phyloP scores from a whole-genome alignment of 2,329 filamentous ascomycete genomes.

The Penicillium sp. region DNA sequence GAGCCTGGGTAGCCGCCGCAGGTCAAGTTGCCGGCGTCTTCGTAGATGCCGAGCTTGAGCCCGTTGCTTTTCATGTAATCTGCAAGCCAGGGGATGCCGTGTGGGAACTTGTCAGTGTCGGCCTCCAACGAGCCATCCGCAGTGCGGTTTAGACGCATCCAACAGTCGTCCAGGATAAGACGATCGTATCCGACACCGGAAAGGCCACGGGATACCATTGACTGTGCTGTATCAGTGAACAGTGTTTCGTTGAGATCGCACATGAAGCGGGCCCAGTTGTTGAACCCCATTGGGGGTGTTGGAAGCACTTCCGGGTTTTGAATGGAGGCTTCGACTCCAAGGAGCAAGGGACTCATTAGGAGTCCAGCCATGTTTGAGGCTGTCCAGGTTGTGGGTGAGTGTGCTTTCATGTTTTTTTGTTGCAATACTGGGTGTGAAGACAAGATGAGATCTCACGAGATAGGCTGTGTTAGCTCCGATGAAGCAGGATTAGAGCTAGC shows the following conservation, averaged over 20 bases:
- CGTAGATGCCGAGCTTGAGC: slow-evolving; percentile 48
- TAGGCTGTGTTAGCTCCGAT: background rate
- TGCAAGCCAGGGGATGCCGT: slow-evolving; percentile 44
- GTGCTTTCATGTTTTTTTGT: slow-evolving; percentile 3
- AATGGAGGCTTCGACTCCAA: slow-evolving; percentile 18
- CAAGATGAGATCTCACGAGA: background rate
- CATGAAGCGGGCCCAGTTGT: slow-evolving; percentile 50
- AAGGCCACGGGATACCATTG: slow-evolving; percentile 45
- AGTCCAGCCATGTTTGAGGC: slow-evolving; percentile 13
- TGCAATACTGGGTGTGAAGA: background rate
- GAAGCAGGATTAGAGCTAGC: background rate
- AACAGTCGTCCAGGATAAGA: slow-evolving; percentile 49
- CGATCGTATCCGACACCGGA: slow-evolving; percentile 38
- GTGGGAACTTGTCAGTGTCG: slow-evolving; percentile 44
- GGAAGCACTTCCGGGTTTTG: slow-evolving; percentile 28
- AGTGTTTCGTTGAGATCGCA: slow-evolving; percentile 50
- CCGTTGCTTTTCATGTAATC: slow-evolving; percentile 38
- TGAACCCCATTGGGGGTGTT: slow-evolving; percentile 52
- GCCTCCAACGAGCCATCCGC: slow-evolving; percentile 41
- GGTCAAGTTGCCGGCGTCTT: slow-evolving; percentile 44
- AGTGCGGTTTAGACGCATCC: slow-evolving; percentile 39
- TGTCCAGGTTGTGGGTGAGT: slow-evolving; percentile 2
- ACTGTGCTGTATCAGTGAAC: slow-evolving; percentile 47
- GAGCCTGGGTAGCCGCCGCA: slow-evolving; percentile 47
- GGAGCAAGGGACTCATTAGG: slow-evolving; percentile 12